A percentile compares a stretch with the other conserved stretches of the same genome.
These are phyloP conservation scores for Paraphaeosphaeria sporulosa DNA, from an alignment of 2,329 filamentous ascomycete species.

Conservation along the genomic window DNA sequence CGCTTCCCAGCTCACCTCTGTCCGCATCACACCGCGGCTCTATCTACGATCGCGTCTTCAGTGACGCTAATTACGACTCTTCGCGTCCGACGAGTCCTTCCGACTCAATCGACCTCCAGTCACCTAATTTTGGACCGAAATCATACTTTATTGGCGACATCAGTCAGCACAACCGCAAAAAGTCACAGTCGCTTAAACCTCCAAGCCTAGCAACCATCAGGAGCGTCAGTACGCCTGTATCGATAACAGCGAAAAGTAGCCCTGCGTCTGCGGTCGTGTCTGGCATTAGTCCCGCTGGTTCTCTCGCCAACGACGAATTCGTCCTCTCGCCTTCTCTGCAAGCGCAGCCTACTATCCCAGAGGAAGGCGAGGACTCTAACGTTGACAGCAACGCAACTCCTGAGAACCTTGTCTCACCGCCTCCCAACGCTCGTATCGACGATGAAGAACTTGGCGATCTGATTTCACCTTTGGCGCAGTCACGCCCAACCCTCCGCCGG, in stretches of 20 bases:
- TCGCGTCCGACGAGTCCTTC: slow-evolving; percentile 80
- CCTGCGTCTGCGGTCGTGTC: slow-evolving; percentile 44
- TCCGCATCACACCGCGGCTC: slow-evolving; percentile 74
- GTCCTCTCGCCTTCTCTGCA: slow-evolving; percentile 35
- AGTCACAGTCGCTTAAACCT: slow-evolving; percentile 39
- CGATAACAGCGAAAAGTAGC: slow-evolving; percentile 43
- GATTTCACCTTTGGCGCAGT: slow-evolving; percentile 38
- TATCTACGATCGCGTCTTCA: slow-evolving; percentile 78
- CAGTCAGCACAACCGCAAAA: slow-evolving; percentile 28
- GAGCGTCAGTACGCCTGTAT: slow-evolving; percentile 43
- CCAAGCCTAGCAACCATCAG: slow-evolving; percentile 39
- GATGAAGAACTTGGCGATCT: slow-evolving; percentile 42
- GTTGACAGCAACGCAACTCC: slow-evolving; percentile 18
- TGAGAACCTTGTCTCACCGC: slow-evolving; percentile 32
- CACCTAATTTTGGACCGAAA: slow-evolving; percentile 66
- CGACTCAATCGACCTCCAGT: slow-evolving; percentile 68
- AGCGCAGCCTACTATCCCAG: slow-evolving; percentile 43
- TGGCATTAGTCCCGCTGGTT: slow-evolving; percentile 40
- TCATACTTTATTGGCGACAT: slow-evolving; percentile 27
- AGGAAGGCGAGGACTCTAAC: slow-evolving; percentile 43
- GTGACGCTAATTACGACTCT: slow-evolving; percentile 65
- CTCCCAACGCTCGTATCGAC: slow-evolving; percentile 11
- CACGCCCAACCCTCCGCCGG: slow-evolving; percentile 64
- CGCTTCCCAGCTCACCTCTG: slow-evolving; percentile 80
- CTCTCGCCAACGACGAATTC: slow-evolving; percentile 40